These are phyloP conservation scores for Talaromyces nanjingensis DNA, from an alignment of 495 filamentous ascomycete species.

Conservation along the genomic window DNA sequence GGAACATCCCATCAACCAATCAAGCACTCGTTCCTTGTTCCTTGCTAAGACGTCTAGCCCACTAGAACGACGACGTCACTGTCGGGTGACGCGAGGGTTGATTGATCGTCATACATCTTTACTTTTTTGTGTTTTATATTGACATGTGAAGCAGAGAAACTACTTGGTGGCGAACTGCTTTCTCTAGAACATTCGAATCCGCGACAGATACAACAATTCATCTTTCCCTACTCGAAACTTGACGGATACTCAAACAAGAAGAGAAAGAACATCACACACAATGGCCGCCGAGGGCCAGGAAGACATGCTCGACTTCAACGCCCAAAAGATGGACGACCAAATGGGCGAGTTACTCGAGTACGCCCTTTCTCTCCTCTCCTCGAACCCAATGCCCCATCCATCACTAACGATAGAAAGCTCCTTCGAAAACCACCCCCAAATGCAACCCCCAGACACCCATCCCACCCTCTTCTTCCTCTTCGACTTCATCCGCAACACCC, in stretches of 20 bases:
- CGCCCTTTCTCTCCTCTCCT: not conserved
- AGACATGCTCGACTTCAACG: conserved; percentile 11
- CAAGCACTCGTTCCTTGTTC: not conserved
- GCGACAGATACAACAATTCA: not conserved
- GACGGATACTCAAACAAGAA: not conserved
- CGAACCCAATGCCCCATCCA: too few species aligned
- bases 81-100: not conserved
- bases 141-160: not conserved
- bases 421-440: conserved; percentile 26
- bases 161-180: not conserved
- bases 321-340: conserved; percentile 15
- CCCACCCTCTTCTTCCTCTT: conserved; percentile 28
- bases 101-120: not conserved
- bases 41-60: not conserved
- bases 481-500: conserved; percentile 27
- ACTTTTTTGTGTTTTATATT: not conserved
- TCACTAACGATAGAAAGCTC: too few species aligned
- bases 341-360: conserved; percentile 26
- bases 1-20: not conserved
- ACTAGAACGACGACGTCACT: not conserved
- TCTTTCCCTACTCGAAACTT: not conserved
- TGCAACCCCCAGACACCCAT: conserved; percentile 21
- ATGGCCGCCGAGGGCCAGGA: not conserved
- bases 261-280: not conserved
- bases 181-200: not conserved